phyloP scores from a whole-genome alignment of 495 filamentous ascomycete species.

The Xylaria bambusicola region DNA sequence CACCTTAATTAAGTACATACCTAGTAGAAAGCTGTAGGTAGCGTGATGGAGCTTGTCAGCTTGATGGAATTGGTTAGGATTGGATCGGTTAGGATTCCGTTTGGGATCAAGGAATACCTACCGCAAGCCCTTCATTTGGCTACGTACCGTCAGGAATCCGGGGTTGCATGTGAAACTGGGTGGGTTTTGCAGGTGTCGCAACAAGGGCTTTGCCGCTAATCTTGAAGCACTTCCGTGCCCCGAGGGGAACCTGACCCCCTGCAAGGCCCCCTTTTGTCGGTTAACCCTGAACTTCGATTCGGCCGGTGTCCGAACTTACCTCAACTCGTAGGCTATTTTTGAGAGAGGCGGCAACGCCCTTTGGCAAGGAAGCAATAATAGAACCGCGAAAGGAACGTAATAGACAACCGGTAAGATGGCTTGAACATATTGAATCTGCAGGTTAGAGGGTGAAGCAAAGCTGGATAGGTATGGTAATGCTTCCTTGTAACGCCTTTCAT shows the following conservation, averaged over 20 bases:
- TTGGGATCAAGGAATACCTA: neutral
- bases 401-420: too few species aligned
- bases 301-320: neutral
- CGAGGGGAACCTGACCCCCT: conserved; percentile 18
- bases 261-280: conserved; percentile 16
- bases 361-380: too few species aligned
- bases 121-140: neutral
- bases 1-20: neutral
- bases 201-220: conserved; percentile 17
- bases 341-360: too few species aligned
- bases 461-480: too few species aligned
- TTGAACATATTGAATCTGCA: neutral
- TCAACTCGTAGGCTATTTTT: neutral
- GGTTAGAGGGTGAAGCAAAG: neutral
- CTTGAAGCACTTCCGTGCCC: conserved; percentile 38
- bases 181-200: conserved; percentile 35
- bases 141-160: conserved; percentile 8
- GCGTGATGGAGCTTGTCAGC: too few species aligned
- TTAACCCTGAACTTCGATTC: conserved; percentile 1
- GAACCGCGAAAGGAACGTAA: too few species aligned
- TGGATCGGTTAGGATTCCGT: neutral
- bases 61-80: neutral
- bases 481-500: neutral
- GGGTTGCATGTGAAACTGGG: conserved; percentile 30
- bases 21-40: too few species aligned